Base-by-base conservation (phyloP, 2,329 filamentous ascomycete genomes). In the Neurospora sp. region DNA sequence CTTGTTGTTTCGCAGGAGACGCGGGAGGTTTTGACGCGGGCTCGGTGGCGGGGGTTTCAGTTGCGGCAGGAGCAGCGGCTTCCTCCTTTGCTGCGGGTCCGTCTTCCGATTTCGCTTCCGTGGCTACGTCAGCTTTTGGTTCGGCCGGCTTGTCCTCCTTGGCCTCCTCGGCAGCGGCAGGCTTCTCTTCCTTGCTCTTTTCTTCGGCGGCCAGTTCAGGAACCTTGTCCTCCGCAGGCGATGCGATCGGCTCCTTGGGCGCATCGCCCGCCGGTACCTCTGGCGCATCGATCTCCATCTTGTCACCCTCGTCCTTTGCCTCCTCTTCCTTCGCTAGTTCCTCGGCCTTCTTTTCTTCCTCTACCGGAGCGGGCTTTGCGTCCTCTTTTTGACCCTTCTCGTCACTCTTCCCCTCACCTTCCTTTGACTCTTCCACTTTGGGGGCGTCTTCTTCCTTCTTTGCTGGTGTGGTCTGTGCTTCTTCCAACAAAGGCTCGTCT, bases 341-440 rank as follows among this genome's bases (percentile, higher is more conserved):
- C 68, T 72, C 71, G 4, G 72, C 67, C 19, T 67, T 17, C 28
- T 69, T 67, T 9, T 71, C 42, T n/a, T 70, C 72, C 1, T 67
- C n/a, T 62, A 36, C 28, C 4, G 52, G 52, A 17, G 28, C 52
- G 15, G 28, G 7, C 52, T 62, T 62, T 62, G 2, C 52, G 1
- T 62, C 52, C 28, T 62, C 52, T 62, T 62, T 62, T 62, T 62
- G 52, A 10, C 2, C 52, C 52, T 62, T 9, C 13, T 36, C 52
- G 7, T 62, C 52, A 62, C 15, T 62, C 52, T 62, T 36, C 15
- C 13, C 3, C 52, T 62, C 52, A 62, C 52, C 7, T 36, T n/a
- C 52, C 28, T 62, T 33, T 9, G 52, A 62, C 52, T 62, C 28
- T 62, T 36, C 52, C 7, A 15, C 52, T 62, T 52, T 52, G 46